Evolutionary conservation across 139 green algal species (phyloP), one percentile per base, ranked within the genome.

Genomic region (Chlorella sp.): DNA sequence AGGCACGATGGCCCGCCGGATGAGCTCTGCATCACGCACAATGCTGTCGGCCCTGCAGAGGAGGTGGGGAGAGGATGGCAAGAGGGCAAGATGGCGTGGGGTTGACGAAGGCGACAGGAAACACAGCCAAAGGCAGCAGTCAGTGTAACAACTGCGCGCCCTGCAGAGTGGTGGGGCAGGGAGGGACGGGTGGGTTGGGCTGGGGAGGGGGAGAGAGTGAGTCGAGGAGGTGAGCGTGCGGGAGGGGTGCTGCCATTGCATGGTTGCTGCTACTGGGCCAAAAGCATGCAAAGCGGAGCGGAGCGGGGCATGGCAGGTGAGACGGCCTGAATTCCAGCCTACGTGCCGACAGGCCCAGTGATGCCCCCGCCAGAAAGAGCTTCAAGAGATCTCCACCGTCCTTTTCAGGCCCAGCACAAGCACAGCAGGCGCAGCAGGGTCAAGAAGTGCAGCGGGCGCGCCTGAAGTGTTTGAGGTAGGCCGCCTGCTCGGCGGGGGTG

Each of bases 11-110:
- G 83, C 85, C 48, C 93, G 90, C 15, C 98, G 92, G 5, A 99
- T 88, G 14, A 92, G 9, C 93, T 99, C 98, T 24, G 94, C 94
- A 90, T 99, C 98, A 15, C 81, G 39, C 9, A 99, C 95, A 73
- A 99, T 99, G 92, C 75, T 96, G 94, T 99, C 97, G 2, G 97
- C 96, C 76, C 96, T 96, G 94, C 86, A 16, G 21, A 28, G 68
- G 36, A 26, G n/a, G 18, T 32, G 15, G n/a, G n/a, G 34, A 22
- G 1, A 16, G 73, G 28, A 48, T 7, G 73, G 28, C 5, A 34
- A 9, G 73, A 42, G 22, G 73, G 3, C n/a, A 80, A 16, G 11
- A n/a, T n/a, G 9, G 12, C n/a, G 11, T 19, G 28, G n/a, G 73
- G 11, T 32, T n/a, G 26, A 2, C 34, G 28, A 4, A 3, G 71